Evolutionary conservation across 2,329 filamentous ascomycete genomes (phyloP), one percentile per base, ranked within the genome.

Genomic region (Hypoxylon sp.): DNA sequence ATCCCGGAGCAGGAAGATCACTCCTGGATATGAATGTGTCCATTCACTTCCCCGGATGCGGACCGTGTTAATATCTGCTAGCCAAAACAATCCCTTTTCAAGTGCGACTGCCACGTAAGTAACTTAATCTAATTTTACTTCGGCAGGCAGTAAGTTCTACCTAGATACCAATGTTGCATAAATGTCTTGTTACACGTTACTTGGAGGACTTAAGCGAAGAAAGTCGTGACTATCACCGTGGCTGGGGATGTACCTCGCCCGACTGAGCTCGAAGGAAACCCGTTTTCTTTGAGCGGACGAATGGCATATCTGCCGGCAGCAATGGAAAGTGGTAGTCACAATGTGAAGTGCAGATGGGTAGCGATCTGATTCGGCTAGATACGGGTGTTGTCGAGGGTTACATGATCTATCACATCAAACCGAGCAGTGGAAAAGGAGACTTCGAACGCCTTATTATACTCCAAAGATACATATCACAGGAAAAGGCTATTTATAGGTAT

Each of bases 401-500:
- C 19, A 43, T 54, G 32, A 54, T 54, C 8, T 54, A 21, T 54
- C 51, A 43, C n/a, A 30, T 25, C 27, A 54, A 5, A 21, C n/a
- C 9, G 5, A 19, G 25, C 3, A 21, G 37, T 16, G 37, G 23
- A 7, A 39, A 54, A 34, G 14, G 8, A 21, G 7, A n/a, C 11
- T 54, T 43, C 25, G 51, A 54, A 43, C 25, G 19, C 25, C 27
- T 29, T 21, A 12, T n/a, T 29, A 37, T 19, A 29, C 23, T 37
- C 12, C 30, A 7, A 39, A 52, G 12, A 14, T 29, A 39, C 34
- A 19, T 41, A 16, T 41, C 16, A 41, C 16, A 41, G 8, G 4
- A 16, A 16, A 37, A 21, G 12, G n/a, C 51, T 54, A 54, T 54
- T 43, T 29, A 54, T 54, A 54, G 51, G 23, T 27, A 54, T 27